phyloP scores from a whole-genome alignment of 2,329 filamentous ascomycete species.

The Ilyonectria sp. region DNA sequence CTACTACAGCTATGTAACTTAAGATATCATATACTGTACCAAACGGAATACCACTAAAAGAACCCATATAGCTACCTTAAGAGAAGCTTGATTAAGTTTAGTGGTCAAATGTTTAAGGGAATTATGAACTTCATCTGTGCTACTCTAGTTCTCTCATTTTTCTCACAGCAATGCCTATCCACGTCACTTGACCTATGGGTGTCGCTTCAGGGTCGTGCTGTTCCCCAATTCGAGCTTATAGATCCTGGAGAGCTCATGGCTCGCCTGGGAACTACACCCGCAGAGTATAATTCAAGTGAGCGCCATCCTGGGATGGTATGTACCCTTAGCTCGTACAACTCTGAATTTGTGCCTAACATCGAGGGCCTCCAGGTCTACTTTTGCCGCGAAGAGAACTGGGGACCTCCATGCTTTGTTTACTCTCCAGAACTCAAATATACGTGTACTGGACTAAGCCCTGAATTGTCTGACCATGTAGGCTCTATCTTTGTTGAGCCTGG shows the following conservation, averaged over 20 bases:
- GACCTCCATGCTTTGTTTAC: conserved; percentile 43
- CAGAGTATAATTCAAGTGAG: conserved; percentile 31
- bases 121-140: conserved; percentile 36
- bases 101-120: too few species aligned
- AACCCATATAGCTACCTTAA: too few species aligned
- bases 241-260: conserved; percentile 38
- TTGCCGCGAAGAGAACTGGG: conserved; percentile 46
- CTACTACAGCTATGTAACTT: too few species aligned
- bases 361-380: conserved; percentile 42
- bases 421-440: conserved; percentile 41
- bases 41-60: too few species aligned
- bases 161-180: conserved; percentile 32
- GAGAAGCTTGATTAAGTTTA: too few species aligned
- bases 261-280: conserved; percentile 38
- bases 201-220: not conserved
- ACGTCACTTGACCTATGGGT: conserved; percentile 32
- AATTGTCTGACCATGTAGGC: conserved; percentile 41
- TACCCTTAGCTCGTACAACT: too few species aligned
- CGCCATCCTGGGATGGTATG: conserved; percentile 39
- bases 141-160: conserved; percentile 30
- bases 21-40: too few species aligned
- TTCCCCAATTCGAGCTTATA: conserved; percentile 34
- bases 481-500: conserved; percentile 45
- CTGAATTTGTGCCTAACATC: too few species aligned
- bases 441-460: conserved; percentile 38